Conservation (phyloP, 1,139 yeast genomes). For the Geotrichum aggregatum region DNA sequence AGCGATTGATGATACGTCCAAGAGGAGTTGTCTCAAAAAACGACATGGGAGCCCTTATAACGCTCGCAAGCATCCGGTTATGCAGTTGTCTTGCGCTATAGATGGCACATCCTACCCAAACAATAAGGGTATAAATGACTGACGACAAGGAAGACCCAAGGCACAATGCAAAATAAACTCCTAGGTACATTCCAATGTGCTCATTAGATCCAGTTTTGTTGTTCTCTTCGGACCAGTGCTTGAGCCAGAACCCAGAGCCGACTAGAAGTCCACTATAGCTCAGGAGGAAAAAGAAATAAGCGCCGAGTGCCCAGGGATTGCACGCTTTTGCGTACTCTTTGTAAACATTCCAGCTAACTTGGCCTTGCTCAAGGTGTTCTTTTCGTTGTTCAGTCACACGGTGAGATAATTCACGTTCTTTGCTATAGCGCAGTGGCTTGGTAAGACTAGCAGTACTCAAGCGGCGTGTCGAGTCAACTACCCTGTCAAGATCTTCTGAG, state of each 20-base stretch:
- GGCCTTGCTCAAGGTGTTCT: conserved; percentile 81
- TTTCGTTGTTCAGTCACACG: conserved; percentile 29
- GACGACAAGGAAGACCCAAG: conserved; percentile 54
- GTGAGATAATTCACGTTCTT: conserved; percentile 21
- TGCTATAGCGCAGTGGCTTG: conserved; percentile 37
- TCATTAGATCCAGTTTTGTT: conserved; percentile 65
- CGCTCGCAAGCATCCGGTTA: conserved; percentile 70
- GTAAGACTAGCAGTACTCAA: conserved; percentile 55
- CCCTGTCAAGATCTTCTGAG: background rate
- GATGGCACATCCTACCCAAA: conserved; percentile 78
- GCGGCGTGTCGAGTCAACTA: conserved; percentile 49
- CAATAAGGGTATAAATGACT: conserved; percentile 58
- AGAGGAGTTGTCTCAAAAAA: conserved; percentile 65
- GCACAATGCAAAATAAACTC: conserved; percentile 67
- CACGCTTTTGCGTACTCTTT: conserved; percentile 77
- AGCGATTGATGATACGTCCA: conserved; percentile 67
- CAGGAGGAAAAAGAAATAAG: conserved; percentile 44
- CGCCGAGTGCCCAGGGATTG: conserved; percentile 57
- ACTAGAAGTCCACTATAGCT: conserved; percentile 49
- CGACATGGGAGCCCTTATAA: conserved; percentile 70
- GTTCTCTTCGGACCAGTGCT: conserved; percentile 83
- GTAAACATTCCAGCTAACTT: conserved; percentile 83
- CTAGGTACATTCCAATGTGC: conserved; percentile 58
- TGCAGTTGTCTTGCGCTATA: conserved; percentile 77
- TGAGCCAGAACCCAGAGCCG: conserved; percentile 75